These are phyloP conservation scores for Bretschneidera sinensis DNA, from an alignment of 345 rosid genomes.

Conservation along the genomic window DNA sequence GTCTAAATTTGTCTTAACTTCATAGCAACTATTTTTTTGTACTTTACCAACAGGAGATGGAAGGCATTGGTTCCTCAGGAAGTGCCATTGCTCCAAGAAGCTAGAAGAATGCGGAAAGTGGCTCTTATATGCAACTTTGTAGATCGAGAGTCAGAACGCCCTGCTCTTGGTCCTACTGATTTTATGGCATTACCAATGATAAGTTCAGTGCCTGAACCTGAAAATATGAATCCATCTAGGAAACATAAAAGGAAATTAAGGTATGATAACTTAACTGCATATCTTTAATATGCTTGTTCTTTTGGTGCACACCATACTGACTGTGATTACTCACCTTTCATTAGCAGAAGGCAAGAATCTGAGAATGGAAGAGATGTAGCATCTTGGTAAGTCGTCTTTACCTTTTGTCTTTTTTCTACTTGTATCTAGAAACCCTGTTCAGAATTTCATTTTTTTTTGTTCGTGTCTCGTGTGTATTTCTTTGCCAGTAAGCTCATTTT, in stretches of 20 bases:
- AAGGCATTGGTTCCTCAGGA: slow-evolving; percentile 57
- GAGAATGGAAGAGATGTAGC: slow-evolving; percentile 21
- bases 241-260: slow-evolving; percentile 43
- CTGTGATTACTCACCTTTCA: slow-evolving; percentile 14
- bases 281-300: not conserved
- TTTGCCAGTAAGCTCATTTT: not conserved
- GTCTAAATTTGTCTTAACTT: not conserved
- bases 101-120: slow-evolving; percentile 43
- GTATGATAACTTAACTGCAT: slow-evolving; percentile 27
- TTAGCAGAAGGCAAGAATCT: slow-evolving; percentile 29
- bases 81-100: slow-evolving; percentile 54
- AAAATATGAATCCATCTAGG: slow-evolving; percentile 16
- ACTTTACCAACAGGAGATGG: slow-evolving; percentile 64
- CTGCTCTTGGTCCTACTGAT: slow-evolving; percentile 54
- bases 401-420: not conserved
- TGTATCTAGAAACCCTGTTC: not conserved
- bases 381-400: slow-evolving; percentile 21
- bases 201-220: slow-evolving; percentile 29
- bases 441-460: no score
- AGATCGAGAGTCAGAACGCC: slow-evolving; percentile 80
- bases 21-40: not conserved
- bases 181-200: slow-evolving; percentile 36
- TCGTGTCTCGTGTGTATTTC: not conserved
- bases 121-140: slow-evolving; percentile 74
- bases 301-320: not conserved